Evolutionary conservation across 148 eudicot genomes (phyloP).

Genomic region (Vaccinium macrocarpon): DNA sequence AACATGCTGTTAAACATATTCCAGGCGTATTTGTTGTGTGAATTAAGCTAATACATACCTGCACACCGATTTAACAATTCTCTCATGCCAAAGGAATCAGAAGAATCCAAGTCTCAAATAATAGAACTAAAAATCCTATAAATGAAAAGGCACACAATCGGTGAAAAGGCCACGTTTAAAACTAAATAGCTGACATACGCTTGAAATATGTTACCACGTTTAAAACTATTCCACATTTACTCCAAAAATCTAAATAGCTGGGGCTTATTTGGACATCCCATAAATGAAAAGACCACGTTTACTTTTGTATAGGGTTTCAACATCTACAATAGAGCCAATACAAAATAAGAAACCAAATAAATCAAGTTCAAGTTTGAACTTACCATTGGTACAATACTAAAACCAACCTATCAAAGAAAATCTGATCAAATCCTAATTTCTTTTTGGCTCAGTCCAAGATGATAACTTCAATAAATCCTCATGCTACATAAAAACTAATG

Average conservation of each 20-base stretch:
- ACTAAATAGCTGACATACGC: no score
- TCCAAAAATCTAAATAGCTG: background rate
- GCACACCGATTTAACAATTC: background rate
- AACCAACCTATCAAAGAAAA: background rate
- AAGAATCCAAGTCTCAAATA: background rate
- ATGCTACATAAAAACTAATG: background rate
- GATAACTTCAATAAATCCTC: background rate
- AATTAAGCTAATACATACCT: background rate
- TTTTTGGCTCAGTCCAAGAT: background rate
- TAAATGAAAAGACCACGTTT: background rate
- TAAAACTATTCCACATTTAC: no score
- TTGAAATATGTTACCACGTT: no score
- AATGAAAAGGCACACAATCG: no score
- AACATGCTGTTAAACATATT: background rate
- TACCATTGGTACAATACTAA: background rate
- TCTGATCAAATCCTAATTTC: background rate
- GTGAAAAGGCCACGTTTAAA: no score
- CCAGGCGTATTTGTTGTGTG: background rate
- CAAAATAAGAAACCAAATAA: background rate
- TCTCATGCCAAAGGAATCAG: background rate
- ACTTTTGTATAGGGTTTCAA: no score
- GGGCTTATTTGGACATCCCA: background rate
- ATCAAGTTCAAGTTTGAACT: background rate
- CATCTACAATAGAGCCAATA: no score
- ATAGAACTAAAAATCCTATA: no score